Percentiles rank a stretch among this genome's conserved stretches.
These are phyloP conservation scores for Carex cristatella DNA, from an alignment of 176 grass and related monocot species.

Conservation along the genomic window DNA sequence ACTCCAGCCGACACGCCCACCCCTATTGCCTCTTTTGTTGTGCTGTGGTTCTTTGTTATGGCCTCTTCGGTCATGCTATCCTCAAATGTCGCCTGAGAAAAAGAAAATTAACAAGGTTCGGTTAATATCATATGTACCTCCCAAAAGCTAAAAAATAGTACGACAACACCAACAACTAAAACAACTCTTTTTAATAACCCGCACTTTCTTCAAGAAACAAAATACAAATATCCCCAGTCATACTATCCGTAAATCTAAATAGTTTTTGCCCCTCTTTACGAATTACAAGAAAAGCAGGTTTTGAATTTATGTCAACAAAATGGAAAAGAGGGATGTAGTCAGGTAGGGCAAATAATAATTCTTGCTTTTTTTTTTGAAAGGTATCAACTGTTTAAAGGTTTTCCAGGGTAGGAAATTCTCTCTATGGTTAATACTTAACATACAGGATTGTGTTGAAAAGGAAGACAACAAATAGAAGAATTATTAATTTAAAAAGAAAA, in stretches of 20 bases:
- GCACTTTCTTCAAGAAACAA: not conserved
- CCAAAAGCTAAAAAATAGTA: not conserved
- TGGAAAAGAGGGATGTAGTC: not conserved
- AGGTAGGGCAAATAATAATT: not conserved
- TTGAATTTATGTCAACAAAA: not conserved
- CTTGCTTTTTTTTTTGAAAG: not conserved
- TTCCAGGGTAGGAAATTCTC: not conserved
- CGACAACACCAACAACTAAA: not conserved
- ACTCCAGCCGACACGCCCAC: conserved; percentile 67
- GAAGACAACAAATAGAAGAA: not conserved
- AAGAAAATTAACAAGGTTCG: not conserved
- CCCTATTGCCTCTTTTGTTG: conserved; percentile 80
- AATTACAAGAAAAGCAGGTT: not conserved
- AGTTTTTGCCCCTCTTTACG: not conserved
- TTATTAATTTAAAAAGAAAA: not conserved
- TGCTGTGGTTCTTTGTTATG: conserved; percentile 78
- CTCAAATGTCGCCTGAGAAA: conserved; percentile 86
- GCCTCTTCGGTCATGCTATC: conserved; percentile 89
- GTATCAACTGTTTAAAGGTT: not conserved
- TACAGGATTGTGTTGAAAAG: not conserved
- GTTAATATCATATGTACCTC: not conserved
- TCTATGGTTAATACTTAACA: not conserved
- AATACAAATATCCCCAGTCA: not conserved
- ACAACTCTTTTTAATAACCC: not conserved
- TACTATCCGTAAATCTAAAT: not conserved